These are phyloP conservation scores for Magnusiomyces fungicola DNA, from an alignment of 1,139 yeast genomes.

Conservation along the genomic window DNA sequence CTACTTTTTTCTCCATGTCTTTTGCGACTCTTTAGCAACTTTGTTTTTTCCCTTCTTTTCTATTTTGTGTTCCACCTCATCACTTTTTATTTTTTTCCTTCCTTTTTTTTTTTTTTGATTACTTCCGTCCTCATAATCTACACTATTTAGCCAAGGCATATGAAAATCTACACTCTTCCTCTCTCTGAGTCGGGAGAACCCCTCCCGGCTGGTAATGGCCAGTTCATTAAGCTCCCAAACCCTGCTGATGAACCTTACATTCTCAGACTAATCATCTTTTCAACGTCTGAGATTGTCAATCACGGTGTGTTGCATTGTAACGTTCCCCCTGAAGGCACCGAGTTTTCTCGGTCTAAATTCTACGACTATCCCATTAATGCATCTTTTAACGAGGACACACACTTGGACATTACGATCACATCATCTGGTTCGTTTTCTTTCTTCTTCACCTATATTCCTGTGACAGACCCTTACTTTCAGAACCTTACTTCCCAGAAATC, in stretches of 20 bases:
- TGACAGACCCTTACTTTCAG: constrained; percentile 19
- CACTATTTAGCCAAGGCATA: neutral
- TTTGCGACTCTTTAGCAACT: neutral
- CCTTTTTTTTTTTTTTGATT: neutral
- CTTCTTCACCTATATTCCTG: constrained; percentile 29
- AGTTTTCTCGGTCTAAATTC: constrained; percentile 52
- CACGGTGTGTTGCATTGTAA: constrained; percentile 70
- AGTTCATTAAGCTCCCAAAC: constrained; percentile 48
- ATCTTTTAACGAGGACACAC: constrained; percentile 40
- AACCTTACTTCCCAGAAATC: neutral
- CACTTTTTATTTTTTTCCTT: neutral
- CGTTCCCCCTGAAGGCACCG: constrained; percentile 45
- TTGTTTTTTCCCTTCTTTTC: neutral
- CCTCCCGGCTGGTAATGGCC: constrained; percentile 38
- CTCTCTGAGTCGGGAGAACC: constrained; percentile 30
- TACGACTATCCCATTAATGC: constrained; percentile 44
- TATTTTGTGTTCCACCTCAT: neutral
- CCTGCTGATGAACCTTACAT: constrained; percentile 41
- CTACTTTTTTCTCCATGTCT: neutral
- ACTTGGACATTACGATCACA: constrained; percentile 53
- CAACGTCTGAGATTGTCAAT: constrained; percentile 65
- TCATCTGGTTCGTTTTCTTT: constrained; percentile 76
- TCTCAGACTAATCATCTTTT: constrained; percentile 59
- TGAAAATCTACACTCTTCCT: constrained; percentile 22
- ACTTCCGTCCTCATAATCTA: neutral